A percentile compares a stretch with the other conserved stretches of the same genome.
These are phyloP conservation scores for Biscutella laevigata DNA, from an alignment of 441 rosid genomes.

Conservation along the genomic window DNA sequence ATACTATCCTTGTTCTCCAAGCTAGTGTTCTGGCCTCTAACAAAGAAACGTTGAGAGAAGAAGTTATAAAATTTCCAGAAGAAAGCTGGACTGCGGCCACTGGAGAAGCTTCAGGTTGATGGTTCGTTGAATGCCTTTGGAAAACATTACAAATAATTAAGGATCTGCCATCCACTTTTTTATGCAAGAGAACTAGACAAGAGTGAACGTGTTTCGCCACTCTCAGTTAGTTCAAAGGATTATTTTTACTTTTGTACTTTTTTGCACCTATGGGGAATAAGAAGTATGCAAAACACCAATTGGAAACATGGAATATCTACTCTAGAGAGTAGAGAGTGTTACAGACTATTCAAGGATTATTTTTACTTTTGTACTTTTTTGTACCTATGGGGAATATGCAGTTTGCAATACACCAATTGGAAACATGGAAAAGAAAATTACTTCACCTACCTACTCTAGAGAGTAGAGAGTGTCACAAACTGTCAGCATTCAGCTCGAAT, in stretches of 20 bases:
- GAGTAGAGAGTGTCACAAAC: not conserved
- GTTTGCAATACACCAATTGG: not conserved
- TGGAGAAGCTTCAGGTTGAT: slow-evolving; percentile 38
- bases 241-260: slow-evolving; percentile 6
- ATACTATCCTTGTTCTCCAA: slow-evolving; percentile 82
- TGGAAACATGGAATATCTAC: not conserved
- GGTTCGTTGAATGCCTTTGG: slow-evolving; percentile 45
- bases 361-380: slow-evolving; percentile 12
- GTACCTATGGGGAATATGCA: slow-evolving; percentile 1
- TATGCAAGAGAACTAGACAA: slow-evolving; percentile 4
- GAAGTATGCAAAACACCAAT: slow-evolving; percentile 3
- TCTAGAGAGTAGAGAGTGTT: not conserved
- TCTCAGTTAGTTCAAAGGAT: slow-evolving; percentile 7
- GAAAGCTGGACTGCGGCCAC: slow-evolving; percentile 68
- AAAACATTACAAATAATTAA: slow-evolving; percentile 23
- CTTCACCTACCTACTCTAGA: not conserved
- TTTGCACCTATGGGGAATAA: slow-evolving; percentile 9
- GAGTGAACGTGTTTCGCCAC: slow-evolving; percentile 6
- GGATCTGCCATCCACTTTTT: slow-evolving; percentile 20
- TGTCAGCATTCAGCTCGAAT: not conserved
- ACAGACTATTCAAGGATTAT: slow-evolving; percentile 2
- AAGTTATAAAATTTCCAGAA: slow-evolving; percentile 52
- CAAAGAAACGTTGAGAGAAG: slow-evolving; percentile 49
- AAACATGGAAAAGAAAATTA: slow-evolving; percentile 7
- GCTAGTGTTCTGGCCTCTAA: slow-evolving; percentile 55